A percentile compares a stretch with the other conserved stretches of the same genome.
These are phyloP conservation scores for Claviceps sp. DNA, from an alignment of 2,329 filamentous ascomycete genomes.

Conservation along the genomic window DNA sequence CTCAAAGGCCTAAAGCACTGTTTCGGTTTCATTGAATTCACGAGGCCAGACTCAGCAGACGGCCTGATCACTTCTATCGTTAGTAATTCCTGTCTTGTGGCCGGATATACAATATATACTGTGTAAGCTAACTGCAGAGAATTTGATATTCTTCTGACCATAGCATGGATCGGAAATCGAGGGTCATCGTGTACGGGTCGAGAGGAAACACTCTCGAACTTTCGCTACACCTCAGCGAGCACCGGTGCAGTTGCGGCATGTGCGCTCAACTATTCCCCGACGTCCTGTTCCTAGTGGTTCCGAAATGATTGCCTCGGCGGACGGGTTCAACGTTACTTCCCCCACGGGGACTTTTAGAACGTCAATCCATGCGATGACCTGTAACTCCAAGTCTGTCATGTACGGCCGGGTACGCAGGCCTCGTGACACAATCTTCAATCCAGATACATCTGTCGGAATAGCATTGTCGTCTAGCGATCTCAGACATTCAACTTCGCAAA, in stretches of 20 bases:
- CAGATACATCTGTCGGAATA: constrained; percentile 1
- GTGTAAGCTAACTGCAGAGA: too few relatives aligned
- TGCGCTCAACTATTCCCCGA: constrained; percentile 5
- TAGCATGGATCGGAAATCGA: constrained; percentile 22
- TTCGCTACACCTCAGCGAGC: constrained; percentile 10
- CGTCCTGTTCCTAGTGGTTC: neutral
- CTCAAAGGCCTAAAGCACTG: constrained; percentile 11
- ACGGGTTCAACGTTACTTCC: neutral
- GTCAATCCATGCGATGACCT: neutral
- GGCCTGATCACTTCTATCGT: constrained; percentile 23
- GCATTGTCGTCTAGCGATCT: constrained; percentile 2
- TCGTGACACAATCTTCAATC: constrained; percentile 7
- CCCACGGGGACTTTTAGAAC: constrained; percentile 1
- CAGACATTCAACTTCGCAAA: neutral
- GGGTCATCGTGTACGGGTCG: constrained; percentile 22
- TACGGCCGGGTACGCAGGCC: constrained; percentile 2
- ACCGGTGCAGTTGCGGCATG: neutral
- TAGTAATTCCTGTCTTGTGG: constrained; percentile 11
- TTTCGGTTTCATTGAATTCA: constrained; percentile 28
- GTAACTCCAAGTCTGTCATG: constrained; percentile 1
- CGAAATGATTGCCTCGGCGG: neutral
- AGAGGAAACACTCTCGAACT: constrained; percentile 21
- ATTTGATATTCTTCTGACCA: neutral
- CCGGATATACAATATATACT: constrained; percentile 5
- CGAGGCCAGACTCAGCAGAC: constrained; percentile 22